Base-by-base conservation (phyloP, 2,329 filamentous ascomycete species). In the Metarhizium guizhouense region DNA sequence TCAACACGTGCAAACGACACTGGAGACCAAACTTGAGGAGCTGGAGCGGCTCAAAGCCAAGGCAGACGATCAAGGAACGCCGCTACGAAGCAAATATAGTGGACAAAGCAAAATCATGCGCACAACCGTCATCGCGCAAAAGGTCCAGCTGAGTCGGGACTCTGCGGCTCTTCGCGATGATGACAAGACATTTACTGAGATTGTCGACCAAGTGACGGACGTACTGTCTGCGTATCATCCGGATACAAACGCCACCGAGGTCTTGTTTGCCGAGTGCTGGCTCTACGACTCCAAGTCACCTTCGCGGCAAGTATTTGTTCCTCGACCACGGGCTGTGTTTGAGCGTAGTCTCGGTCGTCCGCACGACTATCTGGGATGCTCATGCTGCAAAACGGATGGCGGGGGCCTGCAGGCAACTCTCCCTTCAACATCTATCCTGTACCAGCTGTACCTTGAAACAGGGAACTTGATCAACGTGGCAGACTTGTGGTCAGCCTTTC, bases 401-500 rank as follows among this genome's bases (percentile, higher is more conserved):
- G 76, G 74, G 25, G 77, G 78, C 0, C 70, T 87, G 10, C 76
- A 78, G 45, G 72, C 83, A 2, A 85, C 81, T 1, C 74, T 90
- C 54, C 89, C 88, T 4, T 77, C 85, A 1, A 87, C 87, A 5
- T 81, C 87, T 1, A 83, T 93, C 36, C 65, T 94, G 30, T 94
- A 93, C 65, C 87, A 88, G 62, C 73, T 94, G 51, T 93, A 92
- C 67, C 76, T 87, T 14, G 89, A 95, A 67, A 86, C 87, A 0
- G 88, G 88, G 0, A 80, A 79, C 8, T 74, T 93, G 57, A 85
- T 94, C 69, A 94, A 94, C 63, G 84, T 87, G 51, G 86, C 83
- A 36, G 90, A 95, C 72, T 68, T 94, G 50, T 92, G 88, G 87
- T 80, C 83, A 13, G 88, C 90, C 3, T 95, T 90, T 68, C 79